Evolutionary conservation across 345 rosid species (phyloP).

Genomic region (Boechera stricta): DNA sequence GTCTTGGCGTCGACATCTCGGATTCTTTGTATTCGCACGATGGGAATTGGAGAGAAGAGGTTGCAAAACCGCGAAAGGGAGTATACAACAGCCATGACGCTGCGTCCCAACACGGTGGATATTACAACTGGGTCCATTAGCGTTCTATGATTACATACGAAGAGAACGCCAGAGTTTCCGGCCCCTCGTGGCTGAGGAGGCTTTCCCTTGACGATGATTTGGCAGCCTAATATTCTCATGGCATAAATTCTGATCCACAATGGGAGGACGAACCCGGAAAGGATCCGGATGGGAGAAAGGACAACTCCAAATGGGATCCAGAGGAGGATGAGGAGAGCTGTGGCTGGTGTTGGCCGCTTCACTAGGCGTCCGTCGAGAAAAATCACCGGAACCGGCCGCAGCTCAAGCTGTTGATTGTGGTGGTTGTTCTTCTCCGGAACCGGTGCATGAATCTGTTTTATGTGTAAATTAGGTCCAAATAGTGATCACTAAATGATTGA

Average conservation of each 20-base stretch:
- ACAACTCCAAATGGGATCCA: slow-evolving; percentile 83
- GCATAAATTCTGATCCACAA: slow-evolving; percentile 54
- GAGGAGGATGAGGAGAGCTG: slow-evolving; percentile 56
- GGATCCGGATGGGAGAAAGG: slow-evolving; percentile 58
- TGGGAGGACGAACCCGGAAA: slow-evolving; percentile 53
- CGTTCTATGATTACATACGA: slow-evolving; percentile 79
- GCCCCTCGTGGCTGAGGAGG: slow-evolving; percentile 17
- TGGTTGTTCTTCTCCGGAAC: slow-evolving; percentile 27
- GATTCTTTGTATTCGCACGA: neutral
- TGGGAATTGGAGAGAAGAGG: neutral
- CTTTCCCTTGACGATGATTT: slow-evolving; percentile 61
- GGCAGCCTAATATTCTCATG: slow-evolving; percentile 52
- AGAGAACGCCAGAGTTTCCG: slow-evolving; percentile 48
- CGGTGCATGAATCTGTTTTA: slow-evolving; percentile 36
- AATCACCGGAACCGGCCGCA: slow-evolving; percentile 60
- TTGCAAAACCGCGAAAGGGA: neutral
- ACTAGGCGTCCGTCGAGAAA: slow-evolving; percentile 88
- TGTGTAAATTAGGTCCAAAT: neutral
- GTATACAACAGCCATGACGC: neutral
- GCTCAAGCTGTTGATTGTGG: slow-evolving; percentile 37
- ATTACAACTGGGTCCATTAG: slow-evolving; percentile 73
- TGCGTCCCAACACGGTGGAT: slow-evolving; percentile 59
- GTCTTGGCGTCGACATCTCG: neutral
- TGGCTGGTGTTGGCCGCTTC: slow-evolving; percentile 67
- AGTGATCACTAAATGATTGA: neutral